phyloP scores from a whole-genome alignment of 2,329 filamentous ascomycete genomes.

The Calonectria multiphialidica region DNA sequence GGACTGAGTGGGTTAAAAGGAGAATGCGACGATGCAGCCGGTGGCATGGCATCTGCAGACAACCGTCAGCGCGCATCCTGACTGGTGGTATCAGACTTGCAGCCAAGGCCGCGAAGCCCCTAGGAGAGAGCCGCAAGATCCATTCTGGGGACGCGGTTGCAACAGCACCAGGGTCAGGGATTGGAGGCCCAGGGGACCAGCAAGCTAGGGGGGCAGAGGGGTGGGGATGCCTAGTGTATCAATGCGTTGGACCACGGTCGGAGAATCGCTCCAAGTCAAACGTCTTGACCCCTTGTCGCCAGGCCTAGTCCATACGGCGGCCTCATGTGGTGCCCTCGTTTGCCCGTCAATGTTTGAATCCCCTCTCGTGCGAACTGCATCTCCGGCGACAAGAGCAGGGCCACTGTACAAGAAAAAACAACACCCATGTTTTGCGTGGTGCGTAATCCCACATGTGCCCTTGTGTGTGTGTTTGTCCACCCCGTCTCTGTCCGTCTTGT shows the following conservation, averaged over 20 bases:
- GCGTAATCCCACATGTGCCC: neutral
- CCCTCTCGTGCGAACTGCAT: neutral
- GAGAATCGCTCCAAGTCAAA: conserved; percentile 44
- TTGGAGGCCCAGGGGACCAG: conserved; percentile 26
- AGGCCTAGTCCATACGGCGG: conserved; percentile 2
- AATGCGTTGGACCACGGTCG: conserved; percentile 35
- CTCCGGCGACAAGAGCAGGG: neutral
- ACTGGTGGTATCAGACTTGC: conserved; percentile 39
- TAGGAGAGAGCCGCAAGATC: conserved; percentile 46
- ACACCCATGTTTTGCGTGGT: neutral
- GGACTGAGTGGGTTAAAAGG: conserved; percentile 43
- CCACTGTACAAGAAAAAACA: neutral
- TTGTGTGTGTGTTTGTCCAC: neutral
- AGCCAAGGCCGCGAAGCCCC: conserved; percentile 26
- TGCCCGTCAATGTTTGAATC: conserved; percentile 13
- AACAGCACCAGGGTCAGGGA: conserved; percentile 30
- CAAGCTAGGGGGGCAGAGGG: conserved; percentile 30
- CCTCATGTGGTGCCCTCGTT: conserved; percentile 7
- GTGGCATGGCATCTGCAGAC: conserved; percentile 27
- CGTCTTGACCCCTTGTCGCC: conserved; percentile 23
- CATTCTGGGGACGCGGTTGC: conserved; percentile 40
- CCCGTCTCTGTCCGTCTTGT: neutral
- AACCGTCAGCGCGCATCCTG: conserved; percentile 21
- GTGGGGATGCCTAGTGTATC: conserved; percentile 34
- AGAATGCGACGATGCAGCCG: conserved; percentile 37